These are phyloP conservation scores for Curvularia hawaiiensis DNA, from an alignment of 2,329 filamentous ascomycete species.

Conservation along the genomic window DNA sequence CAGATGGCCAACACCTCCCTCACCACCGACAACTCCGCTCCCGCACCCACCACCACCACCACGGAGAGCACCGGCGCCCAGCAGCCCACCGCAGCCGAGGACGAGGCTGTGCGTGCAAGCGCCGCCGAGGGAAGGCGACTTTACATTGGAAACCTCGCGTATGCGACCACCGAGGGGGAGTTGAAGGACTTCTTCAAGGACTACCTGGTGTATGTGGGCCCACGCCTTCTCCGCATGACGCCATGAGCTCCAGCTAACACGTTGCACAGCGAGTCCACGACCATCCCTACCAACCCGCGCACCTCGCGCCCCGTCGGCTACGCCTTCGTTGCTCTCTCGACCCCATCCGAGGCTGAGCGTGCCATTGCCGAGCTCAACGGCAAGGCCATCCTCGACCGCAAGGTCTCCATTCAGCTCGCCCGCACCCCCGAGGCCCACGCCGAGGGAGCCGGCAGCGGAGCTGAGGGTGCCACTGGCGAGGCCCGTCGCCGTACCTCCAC, in stretches of 20 bases:
- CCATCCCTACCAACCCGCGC: slow-evolving; percentile 98
- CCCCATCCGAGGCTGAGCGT: slow-evolving; percentile 90
- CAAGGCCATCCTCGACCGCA: slow-evolving; percentile 97
- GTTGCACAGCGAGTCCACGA: slow-evolving; percentile 84
- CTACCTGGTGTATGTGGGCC: slow-evolving; percentile 89
- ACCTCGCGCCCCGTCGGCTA: slow-evolving; percentile 98
- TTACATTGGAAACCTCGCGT: slow-evolving; percentile 99
- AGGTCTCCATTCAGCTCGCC: slow-evolving; percentile 98
- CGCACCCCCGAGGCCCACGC: slow-evolving; percentile 91
- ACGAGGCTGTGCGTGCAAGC: slow-evolving; percentile 93
- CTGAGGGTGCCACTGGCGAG: slow-evolving; percentile 76
- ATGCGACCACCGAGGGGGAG: slow-evolving; percentile 99
- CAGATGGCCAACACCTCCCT: slow-evolving; percentile 69
- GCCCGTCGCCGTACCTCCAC: slow-evolving; percentile 61
- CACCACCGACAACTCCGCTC: slow-evolving; percentile 53
- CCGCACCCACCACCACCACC: slow-evolving; percentile 19
- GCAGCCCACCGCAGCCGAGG: slow-evolving; percentile 75
- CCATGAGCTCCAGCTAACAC: slow-evolving; percentile 28
- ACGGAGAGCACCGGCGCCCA: slow-evolving; percentile 57
- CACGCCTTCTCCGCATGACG: slow-evolving; percentile 21
- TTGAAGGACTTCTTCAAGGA: slow-evolving; percentile 99
- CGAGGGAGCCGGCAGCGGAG: slow-evolving; percentile 72
- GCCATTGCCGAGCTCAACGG: slow-evolving; percentile 92
- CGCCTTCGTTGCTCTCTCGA: slow-evolving; percentile 97
- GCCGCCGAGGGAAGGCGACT: slow-evolving; percentile 98